Evolutionary conservation across 169 alveolate genomes (phyloP), one percentile per base, ranked within the genome.

Genomic region (Ichthyophthirius multifiliis): DNA sequence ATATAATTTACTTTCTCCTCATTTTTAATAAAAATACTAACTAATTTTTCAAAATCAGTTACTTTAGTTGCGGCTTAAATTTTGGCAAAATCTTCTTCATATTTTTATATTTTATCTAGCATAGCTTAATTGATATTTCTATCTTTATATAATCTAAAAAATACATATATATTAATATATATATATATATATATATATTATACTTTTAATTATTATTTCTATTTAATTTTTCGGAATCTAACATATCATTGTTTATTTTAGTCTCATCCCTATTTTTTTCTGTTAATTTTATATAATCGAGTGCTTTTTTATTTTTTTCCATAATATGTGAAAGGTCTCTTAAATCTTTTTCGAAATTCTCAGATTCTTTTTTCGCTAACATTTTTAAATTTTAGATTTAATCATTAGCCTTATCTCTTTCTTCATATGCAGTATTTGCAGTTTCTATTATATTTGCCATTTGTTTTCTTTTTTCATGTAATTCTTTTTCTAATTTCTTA

Each of bases 11-110:
- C 86, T 34, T 94, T 94, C 85, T 93, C 96, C 45, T 94, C 98
- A 43, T 96, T 95, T 39, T 85, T 80, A 32, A 89, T 90, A 71
- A 94, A 94, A 23, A 87, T 89, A 35, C 88, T 89, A 16, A 94
- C 94, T 18, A 96, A 88, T 16, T 90, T 89, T 47, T 94, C 96
- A 48, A 94, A 85, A 47, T 88, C 96, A 32, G 90, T 83, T 7
- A 94, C 90, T 39, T 96, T 96, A 23, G 98, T 96, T 4, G 97
- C 97, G 32, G 94, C 97, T 74, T 90, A 91, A 37, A 96, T 93
- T 86, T 94, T 94, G n/a, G 96, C 97, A 75, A 96, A 93, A 18
- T 95, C 92, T 67, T 88, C 96, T 79, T 91, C 93, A 77, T 88
- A 91, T 47, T 82, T 84, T 47, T 87, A 83, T 4, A 91, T 89